Evolutionary conservation across 2,329 filamentous ascomycete genomes (phyloP), one percentile per base, ranked within the genome.

Genomic region (Hortaea werneckii): DNA sequence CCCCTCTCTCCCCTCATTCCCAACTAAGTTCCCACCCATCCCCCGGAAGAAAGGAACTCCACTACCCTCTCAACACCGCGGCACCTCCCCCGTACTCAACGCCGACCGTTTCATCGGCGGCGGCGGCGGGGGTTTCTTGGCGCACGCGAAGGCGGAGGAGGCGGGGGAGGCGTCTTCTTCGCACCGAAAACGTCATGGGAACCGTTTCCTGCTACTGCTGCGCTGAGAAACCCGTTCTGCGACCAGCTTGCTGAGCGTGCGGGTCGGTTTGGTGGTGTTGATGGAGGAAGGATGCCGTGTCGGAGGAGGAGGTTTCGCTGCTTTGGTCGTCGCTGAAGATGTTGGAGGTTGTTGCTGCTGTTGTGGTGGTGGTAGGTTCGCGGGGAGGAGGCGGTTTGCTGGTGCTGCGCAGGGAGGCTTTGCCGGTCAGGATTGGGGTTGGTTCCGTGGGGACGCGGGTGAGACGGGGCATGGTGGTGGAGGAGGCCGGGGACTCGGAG

Each of bases 91-190:
- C 37, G 59, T 62, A 52, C 69, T 73, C 57, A 73, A 60, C 50
- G 67, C 68, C 62, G 67, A 73, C 53, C 78, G 68, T 70, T 83
- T 83, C 66, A 79, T 74, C 20, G 80, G 80, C 8, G 77, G 78
- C 20, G 78, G 80, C 49, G 80, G 78, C 20, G 77, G 75, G 12
- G 79, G 78, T 63, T 83, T 83, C 71, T 82, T 84, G 32, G 76
- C 67, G 58, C n/a, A n/a, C 79, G 68, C 20, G 74, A 55, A 38
- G 61, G 60, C 6, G 77, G 76, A 27, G 78, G 78, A 26, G 80
- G 80, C 28, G 80, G 80, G 13, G 80, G 80, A 40, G 78, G 76
- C 39, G 72, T 73, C 63, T 77, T 79, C 61, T 75, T 75, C 45
- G 58, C 64, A 58, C 27, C 60, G 5, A 59, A 62, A 20, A 55